Conservation (phyloP, 352 stramenopile species). For the Phytophthora cryptogea region DNA sequence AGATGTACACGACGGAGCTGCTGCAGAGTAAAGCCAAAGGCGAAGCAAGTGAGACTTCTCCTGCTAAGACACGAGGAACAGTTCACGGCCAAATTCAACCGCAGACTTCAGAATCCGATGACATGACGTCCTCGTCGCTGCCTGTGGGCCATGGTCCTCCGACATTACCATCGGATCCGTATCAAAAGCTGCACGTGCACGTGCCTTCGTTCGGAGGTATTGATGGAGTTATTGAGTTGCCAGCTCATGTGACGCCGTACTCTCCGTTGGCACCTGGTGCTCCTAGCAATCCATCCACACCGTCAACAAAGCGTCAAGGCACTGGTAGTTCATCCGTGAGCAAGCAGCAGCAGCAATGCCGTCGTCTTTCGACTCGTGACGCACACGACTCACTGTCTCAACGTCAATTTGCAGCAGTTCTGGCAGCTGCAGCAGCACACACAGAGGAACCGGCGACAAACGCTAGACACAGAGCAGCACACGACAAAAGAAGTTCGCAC, state of each 20-base stretch:
- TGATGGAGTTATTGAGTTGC: constrained; percentile 62
- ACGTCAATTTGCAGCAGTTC: constrained; percentile 43
- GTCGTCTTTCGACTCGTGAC: constrained; percentile 45
- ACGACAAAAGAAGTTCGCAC: constrained; percentile 19
- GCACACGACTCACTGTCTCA: constrained; percentile 49
- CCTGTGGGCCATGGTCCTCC: constrained; percentile 54
- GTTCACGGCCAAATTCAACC: constrained; percentile 5
- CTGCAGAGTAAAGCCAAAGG: constrained; percentile 45
- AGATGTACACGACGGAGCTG: constrained; percentile 69
- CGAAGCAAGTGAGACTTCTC: constrained; percentile 12
- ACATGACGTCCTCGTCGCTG: constrained; percentile 1
- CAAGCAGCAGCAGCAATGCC: constrained; percentile 39
- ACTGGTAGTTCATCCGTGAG: constrained; percentile 13
- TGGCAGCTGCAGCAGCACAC: constrained; percentile 24
- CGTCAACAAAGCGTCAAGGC: constrained; percentile 15
- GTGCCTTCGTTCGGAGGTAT: constrained; percentile 60
- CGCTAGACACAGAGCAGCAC: constrained; percentile 1
- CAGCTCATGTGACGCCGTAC: constrained; percentile 17
- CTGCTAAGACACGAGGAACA: constrained; percentile 14
- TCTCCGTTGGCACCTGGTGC: not conserved
- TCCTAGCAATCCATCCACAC: constrained; percentile 4
- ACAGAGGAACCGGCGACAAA: constrained; percentile 8
- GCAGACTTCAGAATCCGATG: not conserved
- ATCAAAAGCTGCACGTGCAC: constrained; percentile 60
- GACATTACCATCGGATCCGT: constrained; percentile 55